phyloP scores from a whole-genome alignment of 176 grass and related monocot genomes.

The Panicum miliaceum region DNA sequence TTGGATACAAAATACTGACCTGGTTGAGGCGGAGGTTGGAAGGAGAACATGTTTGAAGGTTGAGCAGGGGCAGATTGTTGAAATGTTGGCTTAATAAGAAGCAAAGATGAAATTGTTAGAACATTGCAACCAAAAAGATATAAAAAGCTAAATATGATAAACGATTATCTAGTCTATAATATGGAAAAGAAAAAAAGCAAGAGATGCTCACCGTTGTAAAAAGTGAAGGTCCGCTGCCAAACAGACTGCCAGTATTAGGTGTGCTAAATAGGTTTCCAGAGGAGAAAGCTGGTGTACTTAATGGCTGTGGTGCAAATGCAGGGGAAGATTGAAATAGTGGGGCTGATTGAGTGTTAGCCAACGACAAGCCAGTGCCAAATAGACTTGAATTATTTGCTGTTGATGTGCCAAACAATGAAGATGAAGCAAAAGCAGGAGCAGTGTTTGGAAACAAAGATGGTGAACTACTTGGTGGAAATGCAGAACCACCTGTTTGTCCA shows the following conservation, averaged over 20 bases:
- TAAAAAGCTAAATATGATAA: constrained; percentile 7
- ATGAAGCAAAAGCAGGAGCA: constrained; percentile 41
- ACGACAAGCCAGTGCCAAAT: constrained; percentile 51
- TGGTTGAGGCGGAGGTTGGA: constrained; percentile 64
- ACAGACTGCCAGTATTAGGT: constrained; percentile 50
- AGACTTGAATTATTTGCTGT: constrained; percentile 37
- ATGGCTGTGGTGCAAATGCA: constrained; percentile 47
- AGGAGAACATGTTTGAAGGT: constrained; percentile 60
- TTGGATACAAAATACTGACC: constrained; percentile 48
- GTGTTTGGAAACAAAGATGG: constrained; percentile 52
- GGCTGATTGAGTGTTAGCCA: constrained; percentile 64
- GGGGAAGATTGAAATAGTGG: constrained; percentile 63
- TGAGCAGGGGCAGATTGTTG: constrained; percentile 55
- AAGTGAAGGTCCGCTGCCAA: constrained; percentile 53
- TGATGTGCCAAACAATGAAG: constrained; percentile 52
- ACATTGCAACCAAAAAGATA: constrained; percentile 16
- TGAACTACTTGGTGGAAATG: constrained; percentile 59
- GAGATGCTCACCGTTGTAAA: constrained; percentile 58
- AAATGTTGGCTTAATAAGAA: constrained; percentile 49
- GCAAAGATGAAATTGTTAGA: constrained; percentile 21
- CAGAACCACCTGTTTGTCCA: constrained; percentile 56
- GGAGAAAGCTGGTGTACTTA: constrained; percentile 59
- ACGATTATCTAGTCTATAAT: constrained; percentile 32
- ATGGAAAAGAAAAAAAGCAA: constrained; percentile 10
- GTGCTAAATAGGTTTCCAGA: constrained; percentile 57